Conservation (phyloP, 2,329 filamentous ascomycete genomes). For the Fusarium caatingaense region DNA sequence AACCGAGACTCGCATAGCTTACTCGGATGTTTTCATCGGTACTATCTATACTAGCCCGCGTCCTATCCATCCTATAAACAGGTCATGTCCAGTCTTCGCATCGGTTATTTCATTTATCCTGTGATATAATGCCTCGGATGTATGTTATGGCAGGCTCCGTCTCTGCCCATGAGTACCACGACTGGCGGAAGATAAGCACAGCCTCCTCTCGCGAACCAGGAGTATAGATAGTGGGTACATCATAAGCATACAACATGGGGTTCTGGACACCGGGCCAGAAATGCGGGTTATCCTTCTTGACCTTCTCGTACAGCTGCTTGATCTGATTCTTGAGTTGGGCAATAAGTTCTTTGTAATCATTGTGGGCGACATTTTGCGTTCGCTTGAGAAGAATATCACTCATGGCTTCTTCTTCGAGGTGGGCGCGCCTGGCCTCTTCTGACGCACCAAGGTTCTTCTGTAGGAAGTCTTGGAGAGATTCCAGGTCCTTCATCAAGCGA, state of each 20-base stretch:
- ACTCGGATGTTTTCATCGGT: no score
- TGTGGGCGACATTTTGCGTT: not conserved
- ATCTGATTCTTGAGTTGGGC: not conserved
- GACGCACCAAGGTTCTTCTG: not conserved
- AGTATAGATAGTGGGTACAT: not conserved
- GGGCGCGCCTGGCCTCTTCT: not conserved
- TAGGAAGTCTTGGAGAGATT: not conserved
- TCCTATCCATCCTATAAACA: no score
- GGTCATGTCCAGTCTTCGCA: no score
- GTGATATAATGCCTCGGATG: not conserved
- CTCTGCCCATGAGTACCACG: constrained; percentile 27
- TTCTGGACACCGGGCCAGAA: constrained; percentile 21
- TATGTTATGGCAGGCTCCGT: constrained; percentile 10
- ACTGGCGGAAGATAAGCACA: constrained; percentile 16
- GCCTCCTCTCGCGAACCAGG: constrained; percentile 14
- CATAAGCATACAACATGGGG: constrained; percentile 2
- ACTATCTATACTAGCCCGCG: no score
- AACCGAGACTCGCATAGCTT: no score
- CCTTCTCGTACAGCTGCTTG: constrained; percentile 6
- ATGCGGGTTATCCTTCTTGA: constrained; percentile 5
- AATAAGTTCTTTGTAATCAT: not conserved
- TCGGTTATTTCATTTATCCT: not conserved
- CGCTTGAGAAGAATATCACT: constrained; percentile 13
- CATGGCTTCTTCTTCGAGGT: constrained; percentile 16
- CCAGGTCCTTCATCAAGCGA: constrained; percentile 16